Evolutionary conservation across 305 asterid species (phyloP).

Genomic region (Fraxinus floribunda): DNA sequence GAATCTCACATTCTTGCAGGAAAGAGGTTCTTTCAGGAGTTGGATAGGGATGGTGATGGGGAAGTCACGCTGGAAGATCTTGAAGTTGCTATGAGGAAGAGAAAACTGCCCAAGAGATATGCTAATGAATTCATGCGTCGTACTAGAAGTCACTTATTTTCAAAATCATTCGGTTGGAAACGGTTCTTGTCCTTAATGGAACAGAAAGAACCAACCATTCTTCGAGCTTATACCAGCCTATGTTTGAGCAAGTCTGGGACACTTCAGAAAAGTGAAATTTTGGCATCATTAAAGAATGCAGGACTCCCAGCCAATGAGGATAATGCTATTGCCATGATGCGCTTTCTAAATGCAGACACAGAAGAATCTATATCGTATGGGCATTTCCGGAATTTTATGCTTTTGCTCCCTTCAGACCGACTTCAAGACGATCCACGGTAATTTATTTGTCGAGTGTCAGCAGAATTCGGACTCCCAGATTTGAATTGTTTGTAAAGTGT

Average conservation of each 20-base stretch:
- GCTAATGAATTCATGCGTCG: constrained; percentile 91
- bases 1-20: constrained; percentile 47
- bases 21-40: constrained; percentile 86
- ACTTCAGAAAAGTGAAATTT: constrained; percentile 81
- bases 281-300: constrained; percentile 82
- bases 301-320: constrained; percentile 98
- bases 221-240: constrained; percentile 94
- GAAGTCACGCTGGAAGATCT: constrained; percentile 94
- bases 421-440: constrained; percentile 99
- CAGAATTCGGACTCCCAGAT: neutral
- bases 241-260: constrained; percentile 98
- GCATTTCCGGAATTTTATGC: constrained; percentile 94
- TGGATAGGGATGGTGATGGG: constrained; percentile 98
- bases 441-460: constrained; percentile 1
- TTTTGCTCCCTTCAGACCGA: constrained; percentile 92
- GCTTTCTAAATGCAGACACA: constrained; percentile 84
- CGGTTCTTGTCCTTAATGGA: constrained; percentile 92
- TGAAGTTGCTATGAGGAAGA: constrained; percentile 85
- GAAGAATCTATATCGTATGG: constrained; percentile 96
- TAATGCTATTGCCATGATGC: constrained; percentile 99
- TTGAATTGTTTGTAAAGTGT: neutral
- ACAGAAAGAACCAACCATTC: constrained; percentile 97
- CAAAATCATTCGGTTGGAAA: constrained; percentile 96
- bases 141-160: constrained; percentile 83
- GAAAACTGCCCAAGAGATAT: constrained; percentile 89